phyloP scores from a whole-genome alignment of 1,284 basidiomycete genomes.

The Heimioporus retisporus region DNA sequence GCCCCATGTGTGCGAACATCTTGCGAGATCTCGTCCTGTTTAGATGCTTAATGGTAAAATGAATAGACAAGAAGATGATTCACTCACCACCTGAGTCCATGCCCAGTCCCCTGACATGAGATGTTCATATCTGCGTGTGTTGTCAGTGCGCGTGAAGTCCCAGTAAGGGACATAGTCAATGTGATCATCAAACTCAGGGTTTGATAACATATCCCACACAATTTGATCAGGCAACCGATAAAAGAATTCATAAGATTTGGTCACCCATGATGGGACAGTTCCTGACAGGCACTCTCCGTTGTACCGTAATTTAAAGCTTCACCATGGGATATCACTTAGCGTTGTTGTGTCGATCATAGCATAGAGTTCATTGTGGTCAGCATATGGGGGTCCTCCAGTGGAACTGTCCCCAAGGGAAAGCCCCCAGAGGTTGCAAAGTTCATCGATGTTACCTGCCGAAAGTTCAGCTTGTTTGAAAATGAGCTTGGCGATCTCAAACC shows the following conservation, averaged over 20 bases:
- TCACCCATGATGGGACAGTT: conserved; percentile 20
- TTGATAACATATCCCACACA: conserved; percentile 16
- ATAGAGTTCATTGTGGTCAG: conserved; percentile 18
- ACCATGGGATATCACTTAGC: conserved; percentile 21
- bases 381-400: conserved; percentile 7
- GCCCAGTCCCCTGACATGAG: conserved; percentile 31
- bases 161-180: conserved; percentile 27
- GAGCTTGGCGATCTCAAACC: background rate
- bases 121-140: conserved; percentile 11
- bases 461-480: background rate
- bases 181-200: conserved; percentile 25
- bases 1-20: background rate
- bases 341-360: conserved; percentile 22
- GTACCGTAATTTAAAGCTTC: conserved; percentile 18
- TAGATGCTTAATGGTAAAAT: background rate
- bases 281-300: background rate
- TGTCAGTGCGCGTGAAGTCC: conserved; percentile 8
- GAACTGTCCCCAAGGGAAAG: background rate
- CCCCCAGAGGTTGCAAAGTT: conserved; percentile 9
- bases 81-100: conserved; percentile 15
- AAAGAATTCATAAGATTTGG: conserved; percentile 20
- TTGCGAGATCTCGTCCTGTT: background rate
- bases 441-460: conserved; percentile 3
- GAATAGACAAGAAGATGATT: background rate
- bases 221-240: conserved; percentile 14